These are phyloP conservation scores for Solanum pinnatisectum DNA, from an alignment of 257 asterid genomes.

Conservation along the genomic window DNA sequence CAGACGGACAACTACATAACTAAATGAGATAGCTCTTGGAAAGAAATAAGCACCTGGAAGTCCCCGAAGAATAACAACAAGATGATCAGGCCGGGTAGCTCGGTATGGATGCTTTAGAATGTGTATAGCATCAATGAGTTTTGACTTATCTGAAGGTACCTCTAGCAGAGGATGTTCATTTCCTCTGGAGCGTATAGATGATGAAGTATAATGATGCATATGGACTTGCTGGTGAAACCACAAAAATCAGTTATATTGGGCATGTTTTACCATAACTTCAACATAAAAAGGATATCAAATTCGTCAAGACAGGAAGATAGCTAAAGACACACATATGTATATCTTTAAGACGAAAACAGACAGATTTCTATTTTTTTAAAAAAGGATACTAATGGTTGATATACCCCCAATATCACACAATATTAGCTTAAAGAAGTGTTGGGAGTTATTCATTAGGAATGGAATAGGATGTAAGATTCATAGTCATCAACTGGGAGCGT, in stretches of 20 bases:
- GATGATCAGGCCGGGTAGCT: slow-evolving; percentile 78
- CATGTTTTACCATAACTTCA: background rate
- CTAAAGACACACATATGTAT: background rate
- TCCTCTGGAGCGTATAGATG: slow-evolving; percentile 32
- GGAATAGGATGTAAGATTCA: background rate
- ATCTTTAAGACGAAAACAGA: background rate
- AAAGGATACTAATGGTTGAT: background rate
- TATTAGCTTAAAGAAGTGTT: background rate
- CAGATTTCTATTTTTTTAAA: background rate
- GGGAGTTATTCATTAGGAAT: background rate
- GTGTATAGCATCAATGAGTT: slow-evolving; percentile 62
- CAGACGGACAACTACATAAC: background rate
- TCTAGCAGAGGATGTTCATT: slow-evolving; percentile 29
- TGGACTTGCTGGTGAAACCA: slow-evolving; percentile 35
- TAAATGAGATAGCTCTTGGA: background rate
- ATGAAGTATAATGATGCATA: slow-evolving; percentile 26
- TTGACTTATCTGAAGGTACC: slow-evolving; percentile 39
- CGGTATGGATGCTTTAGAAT: slow-evolving; percentile 83
- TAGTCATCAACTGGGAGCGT: background rate
- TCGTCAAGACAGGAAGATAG: background rate
- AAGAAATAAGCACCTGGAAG: slow-evolving; percentile 62
- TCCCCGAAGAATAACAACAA: slow-evolving; percentile 82
- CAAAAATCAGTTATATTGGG: background rate
- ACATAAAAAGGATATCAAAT: background rate
- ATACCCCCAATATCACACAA: background rate